Conservation (phyloP, 257 asterid genomes). For the Mitragyna speciosa region DNA sequence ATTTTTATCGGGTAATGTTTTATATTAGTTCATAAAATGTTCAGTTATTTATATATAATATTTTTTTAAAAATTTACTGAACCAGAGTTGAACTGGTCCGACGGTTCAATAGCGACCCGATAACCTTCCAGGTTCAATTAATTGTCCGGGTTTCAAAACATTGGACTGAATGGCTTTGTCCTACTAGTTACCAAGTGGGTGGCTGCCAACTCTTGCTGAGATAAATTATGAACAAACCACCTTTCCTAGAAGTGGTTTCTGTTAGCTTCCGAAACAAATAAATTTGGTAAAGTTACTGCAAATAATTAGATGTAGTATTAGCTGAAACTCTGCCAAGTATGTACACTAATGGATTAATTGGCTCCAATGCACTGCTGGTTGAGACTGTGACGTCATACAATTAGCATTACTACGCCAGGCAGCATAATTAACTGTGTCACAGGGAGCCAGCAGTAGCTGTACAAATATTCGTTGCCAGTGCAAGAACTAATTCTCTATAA, state of each 20-base stretch:
- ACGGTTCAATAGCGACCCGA: too few species aligned
- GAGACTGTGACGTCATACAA: neutral
- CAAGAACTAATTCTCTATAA: constrained; percentile 45
- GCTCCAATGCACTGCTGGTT: neutral
- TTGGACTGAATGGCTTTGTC: too few species aligned
- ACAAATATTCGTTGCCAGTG: constrained; percentile 36
- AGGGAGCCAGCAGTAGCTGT: neutral
- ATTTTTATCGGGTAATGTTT: too few species aligned
- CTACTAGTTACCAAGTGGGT: too few species aligned
- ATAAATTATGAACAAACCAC: neutral
- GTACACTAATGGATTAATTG: neutral
- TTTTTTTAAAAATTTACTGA: too few species aligned
- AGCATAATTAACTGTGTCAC: neutral
- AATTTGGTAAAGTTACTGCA: neutral
- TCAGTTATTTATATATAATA: too few species aligned
- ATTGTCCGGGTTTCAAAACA: too few species aligned
- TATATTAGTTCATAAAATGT: too few species aligned
- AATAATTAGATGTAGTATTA: neutral
- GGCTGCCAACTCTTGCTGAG: neutral
- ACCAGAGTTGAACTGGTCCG: too few species aligned
- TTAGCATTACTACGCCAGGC: neutral
- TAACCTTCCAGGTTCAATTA: too few species aligned
- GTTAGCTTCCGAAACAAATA: too few species aligned
- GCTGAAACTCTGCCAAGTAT: neutral
- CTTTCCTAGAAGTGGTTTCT: too few species aligned